phyloP scores from a whole-genome alignment of 1,284 basidiomycete species.

The Ganoderma multipileum region DNA sequence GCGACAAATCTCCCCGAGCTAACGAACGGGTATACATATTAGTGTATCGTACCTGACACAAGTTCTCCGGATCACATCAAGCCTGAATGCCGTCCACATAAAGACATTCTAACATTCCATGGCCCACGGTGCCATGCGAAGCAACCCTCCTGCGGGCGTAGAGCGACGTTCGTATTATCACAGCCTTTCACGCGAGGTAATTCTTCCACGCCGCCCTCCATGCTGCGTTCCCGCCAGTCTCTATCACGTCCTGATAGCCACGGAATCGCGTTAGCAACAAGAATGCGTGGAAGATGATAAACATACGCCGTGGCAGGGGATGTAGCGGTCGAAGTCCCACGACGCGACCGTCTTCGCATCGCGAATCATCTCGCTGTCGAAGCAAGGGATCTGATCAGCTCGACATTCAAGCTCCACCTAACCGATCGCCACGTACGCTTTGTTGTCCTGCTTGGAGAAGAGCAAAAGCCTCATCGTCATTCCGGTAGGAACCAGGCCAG shows the following conservation, averaged over 20 bases:
- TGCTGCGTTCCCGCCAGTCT: slow-evolving; percentile 73
- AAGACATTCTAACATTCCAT: not conserved
- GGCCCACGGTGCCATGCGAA: not conserved
- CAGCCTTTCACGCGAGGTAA: slow-evolving; percentile 37
- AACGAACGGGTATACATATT: no score
- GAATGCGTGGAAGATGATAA: not conserved
- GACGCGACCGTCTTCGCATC: slow-evolving; percentile 74
- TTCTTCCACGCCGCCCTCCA: slow-evolving; percentile 60
- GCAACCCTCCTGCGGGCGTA: not conserved
- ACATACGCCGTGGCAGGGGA: slow-evolving; percentile 89
- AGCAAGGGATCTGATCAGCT: not conserved
- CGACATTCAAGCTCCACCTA: slow-evolving; percentile 1
- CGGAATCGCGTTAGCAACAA: not conserved
- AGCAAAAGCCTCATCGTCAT: slow-evolving; percentile 63
- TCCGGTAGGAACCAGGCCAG: slow-evolving; percentile 61
- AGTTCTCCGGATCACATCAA: not conserved
- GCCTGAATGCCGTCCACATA: not conserved
- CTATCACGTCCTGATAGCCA: slow-evolving; percentile 74
- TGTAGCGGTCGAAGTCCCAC: slow-evolving; percentile 91
- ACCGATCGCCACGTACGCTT: slow-evolving; percentile 55
- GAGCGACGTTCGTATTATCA: not conserved
- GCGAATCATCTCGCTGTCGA: slow-evolving; percentile 70
- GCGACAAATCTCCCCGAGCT: no score
- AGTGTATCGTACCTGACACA: not conserved
- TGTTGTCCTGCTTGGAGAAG: slow-evolving; percentile 60